Conservation (phyloP, 2,329 filamentous ascomycete species). For the Byssochlamys sp. region DNA sequence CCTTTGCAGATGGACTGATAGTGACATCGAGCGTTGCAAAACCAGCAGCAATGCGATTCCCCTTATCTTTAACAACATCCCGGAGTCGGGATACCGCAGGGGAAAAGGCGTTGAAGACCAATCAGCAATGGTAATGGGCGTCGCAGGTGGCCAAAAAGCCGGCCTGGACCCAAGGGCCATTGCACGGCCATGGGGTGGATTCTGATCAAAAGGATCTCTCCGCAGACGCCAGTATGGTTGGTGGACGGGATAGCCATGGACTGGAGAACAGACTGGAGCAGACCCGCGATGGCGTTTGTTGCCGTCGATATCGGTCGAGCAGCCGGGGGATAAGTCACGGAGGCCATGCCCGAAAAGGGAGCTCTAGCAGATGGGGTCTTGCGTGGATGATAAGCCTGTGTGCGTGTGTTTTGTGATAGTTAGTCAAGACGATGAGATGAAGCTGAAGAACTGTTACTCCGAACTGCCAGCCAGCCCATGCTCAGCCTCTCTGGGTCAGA, state of each 20-base stretch:
- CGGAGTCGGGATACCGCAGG: neutral
- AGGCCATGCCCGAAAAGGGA: conserved; percentile 26
- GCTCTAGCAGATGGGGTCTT: conserved; percentile 21
- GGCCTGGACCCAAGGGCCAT: neutral
- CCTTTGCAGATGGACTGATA: neutral
- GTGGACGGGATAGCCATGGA: neutral
- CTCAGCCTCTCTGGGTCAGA: neutral
- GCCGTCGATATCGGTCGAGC: neutral
- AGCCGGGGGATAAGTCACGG: conserved; percentile 7
- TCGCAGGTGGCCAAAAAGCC: neutral
- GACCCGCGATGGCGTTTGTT: neutral
- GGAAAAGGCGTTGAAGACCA: neutral
- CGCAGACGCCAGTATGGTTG: neutral
- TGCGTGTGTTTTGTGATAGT: neutral
- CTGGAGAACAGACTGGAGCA: neutral
- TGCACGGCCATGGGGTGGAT: neutral
- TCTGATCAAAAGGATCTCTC: neutral
- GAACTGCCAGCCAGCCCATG: too few species aligned
- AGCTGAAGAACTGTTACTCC: too few species aligned
- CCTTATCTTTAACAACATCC: neutral
- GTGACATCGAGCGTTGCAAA: neutral
- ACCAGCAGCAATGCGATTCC: neutral
- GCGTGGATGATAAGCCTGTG: neutral
- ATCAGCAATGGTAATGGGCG: neutral
- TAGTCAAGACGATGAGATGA: too few species aligned